Evolutionary conservation across 257 asterid genomes (phyloP).

Genomic region (Salvia rosmarinus): DNA sequence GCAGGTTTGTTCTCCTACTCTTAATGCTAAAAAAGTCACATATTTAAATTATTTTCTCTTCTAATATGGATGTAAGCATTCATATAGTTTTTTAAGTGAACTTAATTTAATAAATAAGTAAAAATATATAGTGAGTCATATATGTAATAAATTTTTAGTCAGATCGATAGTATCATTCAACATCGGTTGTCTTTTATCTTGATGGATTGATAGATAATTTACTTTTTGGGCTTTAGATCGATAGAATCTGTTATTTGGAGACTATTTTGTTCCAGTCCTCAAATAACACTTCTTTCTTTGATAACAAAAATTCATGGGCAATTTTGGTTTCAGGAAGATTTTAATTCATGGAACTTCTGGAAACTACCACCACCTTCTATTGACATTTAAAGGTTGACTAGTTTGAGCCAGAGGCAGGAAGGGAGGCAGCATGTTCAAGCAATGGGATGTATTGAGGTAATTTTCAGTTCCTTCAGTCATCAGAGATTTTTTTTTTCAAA

Average conservation of each 20-base stretch:
- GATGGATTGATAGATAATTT: background rate
- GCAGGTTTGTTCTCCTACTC: conserved; percentile 55
- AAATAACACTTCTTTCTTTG: background rate
- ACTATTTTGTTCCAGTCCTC: background rate
- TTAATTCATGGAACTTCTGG: conserved; percentile 86
- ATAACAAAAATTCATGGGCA: background rate
- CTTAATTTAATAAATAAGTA: background rate
- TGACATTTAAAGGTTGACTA: conserved; percentile 34
- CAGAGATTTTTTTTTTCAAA: no score
- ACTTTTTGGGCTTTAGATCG: background rate
- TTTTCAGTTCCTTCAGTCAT: conserved; percentile 8
- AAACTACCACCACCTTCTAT: conserved; percentile 65
- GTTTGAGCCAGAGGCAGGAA: conserved; percentile 12
- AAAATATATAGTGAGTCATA: background rate
- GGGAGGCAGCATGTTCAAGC: conserved; percentile 13
- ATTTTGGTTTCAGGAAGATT: conserved; percentile 69
- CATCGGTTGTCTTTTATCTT: background rate
- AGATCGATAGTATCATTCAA: background rate
- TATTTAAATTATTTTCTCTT: background rate
- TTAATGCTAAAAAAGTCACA: background rate
- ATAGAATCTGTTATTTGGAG: background rate
- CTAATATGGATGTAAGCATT: no score
- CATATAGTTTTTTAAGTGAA: background rate
- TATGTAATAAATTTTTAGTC: background rate
- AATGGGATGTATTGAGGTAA: conserved; percentile 38